These are phyloP conservation scores for Talaromyces albobiverticillius DNA, from an alignment of 2,329 filamentous ascomycete species.

Conservation along the genomic window DNA sequence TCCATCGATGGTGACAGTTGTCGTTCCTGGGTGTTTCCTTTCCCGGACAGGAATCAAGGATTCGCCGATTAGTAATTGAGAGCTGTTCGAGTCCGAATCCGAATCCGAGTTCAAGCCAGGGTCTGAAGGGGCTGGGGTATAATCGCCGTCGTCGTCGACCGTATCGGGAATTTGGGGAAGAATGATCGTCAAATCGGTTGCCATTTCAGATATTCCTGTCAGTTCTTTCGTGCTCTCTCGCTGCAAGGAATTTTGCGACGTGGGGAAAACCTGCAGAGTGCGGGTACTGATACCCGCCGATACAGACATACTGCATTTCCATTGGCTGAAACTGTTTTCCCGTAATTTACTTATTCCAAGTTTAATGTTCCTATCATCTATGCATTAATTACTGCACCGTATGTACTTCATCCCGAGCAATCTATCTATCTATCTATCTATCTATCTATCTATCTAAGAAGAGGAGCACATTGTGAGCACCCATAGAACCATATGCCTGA, in stretches of 20 bases:
- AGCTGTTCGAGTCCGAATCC: slow-evolving; percentile 22
- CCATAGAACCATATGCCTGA: too few species aligned
- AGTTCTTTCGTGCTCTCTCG: background rate
- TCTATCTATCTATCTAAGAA: too few species aligned
- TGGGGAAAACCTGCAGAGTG: background rate
- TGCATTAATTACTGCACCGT: background rate
- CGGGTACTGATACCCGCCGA: background rate
- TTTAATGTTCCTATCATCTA: background rate
- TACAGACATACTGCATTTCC: background rate
- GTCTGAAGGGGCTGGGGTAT: slow-evolving; percentile 18
- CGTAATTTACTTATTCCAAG: too few species aligned
- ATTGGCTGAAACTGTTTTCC: background rate
- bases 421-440: too few species aligned
- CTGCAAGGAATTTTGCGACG: background rate
- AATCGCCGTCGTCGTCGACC: background rate
- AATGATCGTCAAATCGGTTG: background rate
- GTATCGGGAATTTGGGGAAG: background rate
- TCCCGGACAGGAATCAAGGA: slow-evolving; percentile 55
- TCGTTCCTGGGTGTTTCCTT: slow-evolving; percentile 52
- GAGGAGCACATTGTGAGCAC: too few species aligned
- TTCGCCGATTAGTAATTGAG: slow-evolving; percentile 47
- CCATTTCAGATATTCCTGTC: background rate
- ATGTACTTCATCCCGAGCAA: too few species aligned
- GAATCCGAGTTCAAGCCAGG: too few species aligned
- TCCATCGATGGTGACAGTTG: slow-evolving; percentile 64